Conservation (phyloP, 2,329 filamentous ascomycete genomes). For the Claviceps arundinis region DNA sequence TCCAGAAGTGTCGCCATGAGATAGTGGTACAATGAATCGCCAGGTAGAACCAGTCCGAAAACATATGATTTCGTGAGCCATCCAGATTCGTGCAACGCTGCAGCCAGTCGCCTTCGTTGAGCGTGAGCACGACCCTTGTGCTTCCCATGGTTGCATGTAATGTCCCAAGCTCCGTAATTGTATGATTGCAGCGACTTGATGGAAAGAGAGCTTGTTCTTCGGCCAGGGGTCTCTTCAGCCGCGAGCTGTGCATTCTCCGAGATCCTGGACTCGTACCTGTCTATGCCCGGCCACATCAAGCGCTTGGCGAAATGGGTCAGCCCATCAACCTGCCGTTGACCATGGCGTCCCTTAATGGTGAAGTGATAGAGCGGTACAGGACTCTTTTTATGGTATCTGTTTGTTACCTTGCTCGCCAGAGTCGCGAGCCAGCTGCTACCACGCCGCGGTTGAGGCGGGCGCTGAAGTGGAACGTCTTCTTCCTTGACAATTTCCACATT, state of each 20-base stretch:
- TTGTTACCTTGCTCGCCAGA: slow-evolving; percentile 40
- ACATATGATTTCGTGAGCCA: slow-evolving; percentile 58
- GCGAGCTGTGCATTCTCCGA: slow-evolving; percentile 33
- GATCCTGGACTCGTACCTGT: slow-evolving; percentile 34
- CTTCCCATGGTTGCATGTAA: slow-evolving; percentile 17
- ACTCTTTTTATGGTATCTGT: slow-evolving; percentile 25
- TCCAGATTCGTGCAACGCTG: slow-evolving; percentile 43
- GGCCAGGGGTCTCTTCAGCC: slow-evolving; percentile 20
- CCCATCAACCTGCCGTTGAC: slow-evolving; percentile 45
- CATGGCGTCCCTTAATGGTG: slow-evolving; percentile 40
- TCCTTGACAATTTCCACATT: slow-evolving; percentile 46
- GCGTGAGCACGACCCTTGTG: slow-evolving; percentile 22
- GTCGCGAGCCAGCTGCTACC: slow-evolving; percentile 40
- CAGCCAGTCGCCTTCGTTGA: slow-evolving; percentile 40
- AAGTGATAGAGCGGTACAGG: slow-evolving; percentile 25
- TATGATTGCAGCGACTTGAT: slow-evolving; percentile 27
- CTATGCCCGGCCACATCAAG: slow-evolving; percentile 49
- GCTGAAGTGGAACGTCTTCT: slow-evolving; percentile 13
- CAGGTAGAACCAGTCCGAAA: slow-evolving; percentile 51
- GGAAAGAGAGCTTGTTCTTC: slow-evolving; percentile 21
- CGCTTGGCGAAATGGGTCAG: slow-evolving; percentile 50
- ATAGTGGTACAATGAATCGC: slow-evolving; percentile 48
- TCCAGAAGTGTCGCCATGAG: slow-evolving; percentile 54
- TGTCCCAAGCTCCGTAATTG: slow-evolving; percentile 32
- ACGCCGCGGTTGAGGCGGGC: slow-evolving; percentile 8